Evolutionary conservation across 192 early-diverging fungal species (phyloP).

Genomic region (Ambispora gerdemannii): DNA sequence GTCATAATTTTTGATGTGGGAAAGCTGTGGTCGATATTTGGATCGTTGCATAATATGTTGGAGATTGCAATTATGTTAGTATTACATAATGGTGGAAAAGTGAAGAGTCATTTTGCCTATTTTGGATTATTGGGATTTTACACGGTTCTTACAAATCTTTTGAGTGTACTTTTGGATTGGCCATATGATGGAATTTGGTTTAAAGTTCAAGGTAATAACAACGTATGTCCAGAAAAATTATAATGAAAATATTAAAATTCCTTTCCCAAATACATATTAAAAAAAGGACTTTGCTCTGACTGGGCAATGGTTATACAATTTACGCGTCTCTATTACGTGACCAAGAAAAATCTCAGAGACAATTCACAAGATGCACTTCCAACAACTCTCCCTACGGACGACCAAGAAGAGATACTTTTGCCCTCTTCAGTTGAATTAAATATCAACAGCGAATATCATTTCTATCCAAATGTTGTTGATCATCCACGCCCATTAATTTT

Average conservation of each 20-base stretch:
- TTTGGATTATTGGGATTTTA: constrained; percentile 38
- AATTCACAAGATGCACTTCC: background rate
- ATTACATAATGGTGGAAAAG: constrained; percentile 37
- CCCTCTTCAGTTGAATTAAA: background rate
- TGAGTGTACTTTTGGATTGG: constrained; percentile 37
- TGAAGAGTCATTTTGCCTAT: constrained; percentile 33
- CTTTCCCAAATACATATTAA: background rate
- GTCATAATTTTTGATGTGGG: constrained; percentile 42
- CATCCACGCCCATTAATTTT: constrained; percentile 37
- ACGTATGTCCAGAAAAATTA: background rate
- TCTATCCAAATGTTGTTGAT: constrained; percentile 4
- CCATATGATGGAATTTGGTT: constrained; percentile 42
- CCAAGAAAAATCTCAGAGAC: constrained; percentile 33
- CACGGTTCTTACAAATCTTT: constrained; percentile 26
- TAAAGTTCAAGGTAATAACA: constrained; percentile 39
- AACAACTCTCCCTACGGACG: background rate
- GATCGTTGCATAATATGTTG: constrained; percentile 37
- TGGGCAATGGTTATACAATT: constrained; percentile 38
- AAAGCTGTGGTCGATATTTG: constrained; percentile 40
- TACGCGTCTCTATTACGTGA: constrained; percentile 30
- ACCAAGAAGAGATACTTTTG: background rate
- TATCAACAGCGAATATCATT: background rate
- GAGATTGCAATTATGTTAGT: constrained; percentile 42
- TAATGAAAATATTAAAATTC: background rate
- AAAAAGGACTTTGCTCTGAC: constrained; percentile 40